Evolutionary conservation across 2,329 filamentous ascomycete species (phyloP), one percentile per base, ranked within the genome.

Genomic region (Hortaea sp.): DNA sequence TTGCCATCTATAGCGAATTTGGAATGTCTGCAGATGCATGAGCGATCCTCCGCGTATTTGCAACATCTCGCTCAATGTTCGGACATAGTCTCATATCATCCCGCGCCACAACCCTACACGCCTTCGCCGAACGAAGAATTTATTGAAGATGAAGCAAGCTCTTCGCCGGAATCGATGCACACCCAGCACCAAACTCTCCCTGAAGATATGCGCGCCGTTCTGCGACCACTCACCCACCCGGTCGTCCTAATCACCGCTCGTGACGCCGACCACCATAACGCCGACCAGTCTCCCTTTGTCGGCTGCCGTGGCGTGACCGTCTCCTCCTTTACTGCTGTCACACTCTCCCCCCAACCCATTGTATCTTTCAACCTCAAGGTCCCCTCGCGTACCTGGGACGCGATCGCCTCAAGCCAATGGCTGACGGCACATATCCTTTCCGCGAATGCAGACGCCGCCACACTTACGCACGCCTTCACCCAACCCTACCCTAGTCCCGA

Each of bases 341-440:
- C 76, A 0, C 63, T 82, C 3, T 57, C 67, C 29, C 78, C 79
- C 1, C 52, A 59, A 1, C 76, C 78, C 0, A 67, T 77, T n/a
- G 67, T 82, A 28, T 78, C 76, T 1, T 82, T 82, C 69, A 82
- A 82, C 50, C 69, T 82, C 46, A 73, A 72, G 43, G 54, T 69
- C 1, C 75, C 76, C 1, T 81, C 77, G 1, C 67, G 72, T 34
- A 80, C 77, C 0, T 69, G 77, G 41, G 66, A 71, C 44, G 75
- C 75, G 5, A 74, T 82, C 6, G 54, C 61, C 38, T 50, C 52
- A 1, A 55, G 54, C 3, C 58, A 63, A 4, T 56, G 64, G 0
- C 75, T 82, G 50, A 66, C 69, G 5, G 68, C 78, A 0, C 73
- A 79, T 53, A 60, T 79, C n/a, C 66, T 78, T 2, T 47, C 50